Evolutionary conservation across 371 early-diverging fungal genomes (phyloP).

Genomic region (Sporodiniella umbellata): DNA sequence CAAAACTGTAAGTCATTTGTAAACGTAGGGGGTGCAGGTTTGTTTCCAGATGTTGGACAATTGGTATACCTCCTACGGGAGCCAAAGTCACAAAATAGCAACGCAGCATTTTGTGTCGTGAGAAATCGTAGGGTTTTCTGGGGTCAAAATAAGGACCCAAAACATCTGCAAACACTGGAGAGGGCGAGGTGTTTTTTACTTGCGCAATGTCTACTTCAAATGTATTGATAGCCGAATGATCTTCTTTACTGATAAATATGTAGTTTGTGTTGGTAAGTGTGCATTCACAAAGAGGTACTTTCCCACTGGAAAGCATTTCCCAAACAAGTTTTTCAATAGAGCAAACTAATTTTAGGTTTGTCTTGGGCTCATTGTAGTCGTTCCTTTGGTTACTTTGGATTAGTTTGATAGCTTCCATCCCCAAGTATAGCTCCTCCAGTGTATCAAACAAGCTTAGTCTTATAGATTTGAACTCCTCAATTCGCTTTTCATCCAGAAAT

Average conservation of each 20-base stretch:
- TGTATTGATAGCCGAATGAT: constrained; percentile 55
- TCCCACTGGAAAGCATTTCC: constrained; percentile 51
- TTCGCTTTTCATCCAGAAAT: constrained; percentile 19
- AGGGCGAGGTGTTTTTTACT: constrained; percentile 52
- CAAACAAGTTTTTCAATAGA: constrained; percentile 47
- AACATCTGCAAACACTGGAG: constrained; percentile 49
- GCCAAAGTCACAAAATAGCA: constrained; percentile 71
- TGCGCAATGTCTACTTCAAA: constrained; percentile 68
- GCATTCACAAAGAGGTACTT: constrained; percentile 56
- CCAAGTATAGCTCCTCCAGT: constrained; percentile 66
- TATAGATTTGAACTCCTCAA: constrained; percentile 32
- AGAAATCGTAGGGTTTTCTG: constrained; percentile 52
- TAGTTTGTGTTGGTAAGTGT: constrained; percentile 41
- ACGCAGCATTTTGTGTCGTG: constrained; percentile 77
- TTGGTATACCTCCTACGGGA: constrained; percentile 82
- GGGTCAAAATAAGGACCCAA: constrained; percentile 58
- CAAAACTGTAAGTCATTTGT: constrained; percentile 78
- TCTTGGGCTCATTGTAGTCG: constrained; percentile 34
- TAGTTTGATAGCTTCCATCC: constrained; percentile 67
- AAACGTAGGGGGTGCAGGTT: constrained; percentile 75
- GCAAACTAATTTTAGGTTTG: constrained; percentile 37
- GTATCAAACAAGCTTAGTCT: constrained; percentile 25
- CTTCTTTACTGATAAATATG: constrained; percentile 53
- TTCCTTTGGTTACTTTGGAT: constrained; percentile 41
- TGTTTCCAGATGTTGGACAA: constrained; percentile 84